A percentile compares a stretch with the other conserved stretches of the same genome.
Evolutionary conservation across 2,329 filamentous ascomycete species (phyloP).

Genomic region (Botrytis medusae): DNA sequence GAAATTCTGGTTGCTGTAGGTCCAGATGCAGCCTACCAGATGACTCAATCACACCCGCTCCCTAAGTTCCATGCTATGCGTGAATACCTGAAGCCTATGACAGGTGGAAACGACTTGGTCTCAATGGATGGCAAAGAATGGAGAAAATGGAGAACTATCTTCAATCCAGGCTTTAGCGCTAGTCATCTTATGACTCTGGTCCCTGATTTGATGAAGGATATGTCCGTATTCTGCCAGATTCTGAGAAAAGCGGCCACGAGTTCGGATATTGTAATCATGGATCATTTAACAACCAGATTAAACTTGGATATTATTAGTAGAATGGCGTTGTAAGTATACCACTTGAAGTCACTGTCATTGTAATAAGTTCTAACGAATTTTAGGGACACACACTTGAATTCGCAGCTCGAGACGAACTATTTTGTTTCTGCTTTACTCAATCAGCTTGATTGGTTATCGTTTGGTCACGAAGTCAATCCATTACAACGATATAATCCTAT

Average conservation of each 20-base stretch:
- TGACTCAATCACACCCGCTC: background rate
- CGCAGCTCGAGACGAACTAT: background rate
- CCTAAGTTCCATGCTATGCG: background rate
- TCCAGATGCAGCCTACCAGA: background rate
- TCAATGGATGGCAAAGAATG: background rate
- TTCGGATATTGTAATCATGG: background rate
- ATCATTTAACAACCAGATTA: background rate
- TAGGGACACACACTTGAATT: background rate
- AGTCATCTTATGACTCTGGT: slow-evolving; percentile 4
- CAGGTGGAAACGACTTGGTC: background rate
- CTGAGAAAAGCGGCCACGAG: background rate
- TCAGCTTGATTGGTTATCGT: background rate
- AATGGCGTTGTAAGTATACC: background rate
- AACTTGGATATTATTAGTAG: background rate
- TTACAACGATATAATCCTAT: background rate
- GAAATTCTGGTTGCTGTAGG: background rate
- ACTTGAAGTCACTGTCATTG: background rate
- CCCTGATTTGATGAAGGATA: background rate
- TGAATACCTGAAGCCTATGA: background rate
- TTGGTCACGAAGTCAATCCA: background rate
- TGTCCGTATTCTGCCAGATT: background rate
- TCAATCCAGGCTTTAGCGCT: background rate
- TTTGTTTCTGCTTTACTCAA: background rate
- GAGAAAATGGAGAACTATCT: slow-evolving; percentile 1
- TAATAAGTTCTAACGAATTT: background rate